A percentile compares a stretch with the other conserved stretches of the same genome.
phyloP scores from a whole-genome alignment of 2,329 filamentous ascomycete species.

The Annulohypoxylon truncatum region DNA sequence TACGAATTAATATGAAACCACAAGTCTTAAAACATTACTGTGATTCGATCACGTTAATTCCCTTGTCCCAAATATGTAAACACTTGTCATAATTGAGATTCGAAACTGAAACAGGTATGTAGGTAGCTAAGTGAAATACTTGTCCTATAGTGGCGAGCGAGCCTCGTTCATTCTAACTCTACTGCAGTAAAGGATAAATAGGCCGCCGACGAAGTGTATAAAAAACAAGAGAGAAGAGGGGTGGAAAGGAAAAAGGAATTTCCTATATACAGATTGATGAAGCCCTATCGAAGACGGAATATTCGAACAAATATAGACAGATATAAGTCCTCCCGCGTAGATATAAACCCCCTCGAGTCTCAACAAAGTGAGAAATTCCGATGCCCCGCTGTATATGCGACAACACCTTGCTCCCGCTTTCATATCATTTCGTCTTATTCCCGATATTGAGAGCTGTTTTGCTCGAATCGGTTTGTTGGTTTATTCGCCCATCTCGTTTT shows the following conservation, averaged over 20 bases:
- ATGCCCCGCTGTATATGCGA: neutral
- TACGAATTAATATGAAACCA: constrained; percentile 14
- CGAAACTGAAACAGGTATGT: neutral
- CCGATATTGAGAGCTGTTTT: neutral
- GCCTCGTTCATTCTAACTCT: constrained; percentile 35
- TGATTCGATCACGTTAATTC: neutral
- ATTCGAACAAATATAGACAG: constrained; percentile 9
- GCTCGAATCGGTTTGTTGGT: neutral
- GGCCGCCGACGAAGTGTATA: constrained; percentile 7
- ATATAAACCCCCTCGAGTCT: constrained; percentile 1
- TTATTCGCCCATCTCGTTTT: neutral
- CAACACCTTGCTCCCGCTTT: neutral
- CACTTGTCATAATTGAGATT: neutral
- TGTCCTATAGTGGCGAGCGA: constrained; percentile 27
- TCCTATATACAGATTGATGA: constrained; percentile 30
- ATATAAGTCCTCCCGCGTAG: constrained; percentile 4
- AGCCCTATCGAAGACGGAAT: constrained; percentile 2
- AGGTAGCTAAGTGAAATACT: constrained; percentile 1
- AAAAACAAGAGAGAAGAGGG: constrained; percentile 1
- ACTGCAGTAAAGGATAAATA: constrained; percentile 20
- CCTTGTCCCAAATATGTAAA: neutral
- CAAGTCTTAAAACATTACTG: neutral
- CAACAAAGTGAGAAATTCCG: neutral
- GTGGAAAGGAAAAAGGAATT: constrained; percentile 11
- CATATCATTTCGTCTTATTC: neutral